phyloP scores from a whole-genome alignment of 1,284 basidiomycete genomes.

The Trichosporon sp. region DNA sequence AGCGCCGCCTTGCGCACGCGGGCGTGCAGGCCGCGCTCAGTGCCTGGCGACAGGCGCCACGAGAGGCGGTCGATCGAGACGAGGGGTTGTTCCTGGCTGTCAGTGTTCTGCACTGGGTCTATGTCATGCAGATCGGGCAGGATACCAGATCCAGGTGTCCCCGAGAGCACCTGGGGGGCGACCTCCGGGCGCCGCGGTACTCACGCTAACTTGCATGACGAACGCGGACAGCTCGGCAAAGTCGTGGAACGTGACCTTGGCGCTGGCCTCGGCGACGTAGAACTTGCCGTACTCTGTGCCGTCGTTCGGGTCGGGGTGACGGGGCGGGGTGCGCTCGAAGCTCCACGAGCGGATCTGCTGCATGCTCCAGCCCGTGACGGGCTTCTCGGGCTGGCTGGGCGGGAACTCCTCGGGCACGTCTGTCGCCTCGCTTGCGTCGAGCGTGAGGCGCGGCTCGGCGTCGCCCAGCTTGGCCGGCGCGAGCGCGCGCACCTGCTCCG shows the following conservation, averaged over 20 bases:
- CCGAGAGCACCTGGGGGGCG: no score
- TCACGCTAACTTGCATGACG: constrained; percentile 6
- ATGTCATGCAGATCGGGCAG: no score
- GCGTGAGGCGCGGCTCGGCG: not conserved
- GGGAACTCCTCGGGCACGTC: constrained; percentile 6
- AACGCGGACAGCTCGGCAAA: constrained; percentile 10
- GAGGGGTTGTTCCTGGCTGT: not conserved
- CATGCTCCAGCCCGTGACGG: constrained; percentile 18
- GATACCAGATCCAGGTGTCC: no score
- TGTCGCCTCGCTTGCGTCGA: constrained; percentile 9
- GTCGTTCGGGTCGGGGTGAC: not conserved
- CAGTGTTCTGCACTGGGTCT: no score
- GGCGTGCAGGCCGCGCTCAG: not conserved
- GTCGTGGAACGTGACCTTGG: constrained; percentile 15
- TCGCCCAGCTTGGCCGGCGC: not conserved
- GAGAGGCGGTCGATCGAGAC: constrained; percentile 1
- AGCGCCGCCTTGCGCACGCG: constrained; percentile 14
- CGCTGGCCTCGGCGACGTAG: constrained; percentile 1
- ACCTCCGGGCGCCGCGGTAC: no score
- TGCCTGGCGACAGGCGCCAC: constrained; percentile 6
- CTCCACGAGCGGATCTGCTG: constrained; percentile 13
- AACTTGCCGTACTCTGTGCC: constrained; percentile 1
- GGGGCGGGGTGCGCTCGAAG: not conserved
- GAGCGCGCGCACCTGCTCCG: not conserved
- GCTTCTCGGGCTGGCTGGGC: constrained; percentile 5